phyloP scores from a whole-genome alignment of 2,329 filamentous ascomycete genomes.

The Diaporthe aspalathi region DNA sequence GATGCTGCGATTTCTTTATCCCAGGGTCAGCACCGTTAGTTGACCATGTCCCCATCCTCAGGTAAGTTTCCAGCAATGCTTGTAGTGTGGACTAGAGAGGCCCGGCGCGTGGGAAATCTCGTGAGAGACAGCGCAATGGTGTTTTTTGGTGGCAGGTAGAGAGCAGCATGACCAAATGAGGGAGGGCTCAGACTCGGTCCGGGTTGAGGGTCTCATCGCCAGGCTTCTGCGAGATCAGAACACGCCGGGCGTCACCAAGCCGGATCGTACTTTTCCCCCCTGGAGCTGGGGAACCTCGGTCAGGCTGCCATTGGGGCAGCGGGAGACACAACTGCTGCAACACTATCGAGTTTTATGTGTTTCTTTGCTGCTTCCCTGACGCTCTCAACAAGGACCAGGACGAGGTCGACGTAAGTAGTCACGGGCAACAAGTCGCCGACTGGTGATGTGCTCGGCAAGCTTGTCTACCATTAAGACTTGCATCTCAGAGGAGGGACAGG shows the following conservation, averaged over 20 bases:
- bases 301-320: slow-evolving; percentile 1
- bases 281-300: slow-evolving; percentile 11
- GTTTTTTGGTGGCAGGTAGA: background rate
- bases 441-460: slow-evolving; percentile 10
- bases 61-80: slow-evolving; percentile 11
- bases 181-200: background rate
- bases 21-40: slow-evolving; percentile 17
- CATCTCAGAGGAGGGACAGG: slow-evolving; percentile 15
- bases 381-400: slow-evolving; percentile 18
- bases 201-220: slow-evolving; percentile 9
- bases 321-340: slow-evolving; percentile 7
- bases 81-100: slow-evolving; percentile 17
- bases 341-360: slow-evolving; percentile 1
- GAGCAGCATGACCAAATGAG: background rate
- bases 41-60: slow-evolving; percentile 25
- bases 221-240: slow-evolving; percentile 13
- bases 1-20: background rate
- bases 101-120: background rate
- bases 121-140: background rate
- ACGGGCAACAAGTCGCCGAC: background rate
- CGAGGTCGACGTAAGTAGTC: slow-evolving; percentile 14
- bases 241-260: background rate
- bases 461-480: slow-evolving; percentile 19
- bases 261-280: background rate
- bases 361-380: slow-evolving; percentile 20